Evolutionary conservation across 1,284 basidiomycete species (phyloP).

Genomic region (Trichosporon coremiiforme): DNA sequence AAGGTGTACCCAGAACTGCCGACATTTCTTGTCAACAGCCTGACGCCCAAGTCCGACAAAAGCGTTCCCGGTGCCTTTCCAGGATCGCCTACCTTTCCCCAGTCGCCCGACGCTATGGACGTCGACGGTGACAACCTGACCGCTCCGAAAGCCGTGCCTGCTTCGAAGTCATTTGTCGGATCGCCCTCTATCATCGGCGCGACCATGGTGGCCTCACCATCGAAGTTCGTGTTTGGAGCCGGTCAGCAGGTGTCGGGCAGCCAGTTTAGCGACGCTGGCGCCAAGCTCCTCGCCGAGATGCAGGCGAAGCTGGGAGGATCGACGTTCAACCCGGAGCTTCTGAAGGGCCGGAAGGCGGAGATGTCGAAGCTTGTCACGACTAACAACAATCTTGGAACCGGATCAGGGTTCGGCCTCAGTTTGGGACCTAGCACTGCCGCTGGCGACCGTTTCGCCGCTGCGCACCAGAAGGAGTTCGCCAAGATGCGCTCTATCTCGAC

Average conservation of each 20-base stretch:
- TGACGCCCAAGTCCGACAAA: conserved; percentile 7
- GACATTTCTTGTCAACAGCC: not conserved
- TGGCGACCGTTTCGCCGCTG: conserved; percentile 45
- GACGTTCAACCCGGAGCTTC: conserved; percentile 41
- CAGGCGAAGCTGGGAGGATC: conserved; percentile 44
- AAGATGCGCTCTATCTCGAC: conserved; percentile 34
- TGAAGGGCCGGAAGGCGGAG: conserved; percentile 51
- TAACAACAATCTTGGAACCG: conserved; percentile 37
- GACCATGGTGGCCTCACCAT: conserved; percentile 17
- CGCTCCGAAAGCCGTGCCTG: conserved; percentile 11
- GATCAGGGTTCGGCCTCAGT: conserved; percentile 39
- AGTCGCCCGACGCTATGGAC: conserved; percentile 10
- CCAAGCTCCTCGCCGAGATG: conserved; percentile 48
- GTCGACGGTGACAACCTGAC: conserved; percentile 18
- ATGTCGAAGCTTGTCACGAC: conserved; percentile 43
- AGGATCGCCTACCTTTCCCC: conserved; percentile 2
- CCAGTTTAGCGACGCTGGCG: conserved; percentile 45
- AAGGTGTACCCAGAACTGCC: conserved; percentile 5
- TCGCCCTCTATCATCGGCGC: conserved; percentile 13
- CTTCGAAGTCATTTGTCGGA: conserved; percentile 13
- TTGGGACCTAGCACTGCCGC: conserved; percentile 5
- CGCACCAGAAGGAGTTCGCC: conserved; percentile 49
- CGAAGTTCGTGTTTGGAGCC: conserved; percentile 40
- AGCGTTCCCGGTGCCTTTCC: conserved; percentile 34
- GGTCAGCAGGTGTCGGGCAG: conserved; percentile 33